Evolutionary conservation across 352 stramenopile genomes (phyloP), one percentile per base, ranked within the genome.

Genomic region (Globisporangium lucens): DNA sequence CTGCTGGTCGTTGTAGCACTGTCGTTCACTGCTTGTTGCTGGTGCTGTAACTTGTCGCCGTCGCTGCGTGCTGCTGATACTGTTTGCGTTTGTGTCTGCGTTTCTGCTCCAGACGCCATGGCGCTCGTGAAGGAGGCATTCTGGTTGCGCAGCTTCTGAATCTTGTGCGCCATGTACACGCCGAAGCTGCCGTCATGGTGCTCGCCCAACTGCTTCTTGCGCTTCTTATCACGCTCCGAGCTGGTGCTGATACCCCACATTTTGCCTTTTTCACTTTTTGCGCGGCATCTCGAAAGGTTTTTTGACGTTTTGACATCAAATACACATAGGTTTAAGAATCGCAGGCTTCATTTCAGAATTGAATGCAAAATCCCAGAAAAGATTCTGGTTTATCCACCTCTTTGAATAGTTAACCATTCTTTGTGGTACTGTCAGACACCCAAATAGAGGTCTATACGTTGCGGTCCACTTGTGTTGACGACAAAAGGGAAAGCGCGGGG

Each of bases 151-250:
- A 98, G 78, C 70, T 97, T 97, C 69, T 93, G 82, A 67, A 97
- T 93, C 77, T 98, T 98, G 73, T 97, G 90, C 2, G 78, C 68
- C 87, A 97, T 97, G 82, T 98, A 98, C 41, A 96, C 79, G 55
- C 89, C 76, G 67, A 92, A 97, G 73, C 76, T 89, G 17, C 90
- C 90, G 68, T 84, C 89, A 70, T 97, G 89, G 74, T 97, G 89
- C 77, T 95, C 85, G 47, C 87, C 89, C 51, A 94, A 66, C 15
- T 76, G 69, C 74, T 85, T 74, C 68, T 85, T 72, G n/a, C 71
- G 74, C 67, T 80, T 79, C 43, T 61, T 56, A 12, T 7, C 46
- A 2, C 29, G 5, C 43, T 51, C 41, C 41, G 5, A 17, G 52
- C 4, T 61, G 12, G 43, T 46, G 55, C 30, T 46, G 8, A 13